phyloP scores from a whole-genome alignment of 2,329 filamentous ascomycete species.

The Bipolaris oryzae region DNA sequence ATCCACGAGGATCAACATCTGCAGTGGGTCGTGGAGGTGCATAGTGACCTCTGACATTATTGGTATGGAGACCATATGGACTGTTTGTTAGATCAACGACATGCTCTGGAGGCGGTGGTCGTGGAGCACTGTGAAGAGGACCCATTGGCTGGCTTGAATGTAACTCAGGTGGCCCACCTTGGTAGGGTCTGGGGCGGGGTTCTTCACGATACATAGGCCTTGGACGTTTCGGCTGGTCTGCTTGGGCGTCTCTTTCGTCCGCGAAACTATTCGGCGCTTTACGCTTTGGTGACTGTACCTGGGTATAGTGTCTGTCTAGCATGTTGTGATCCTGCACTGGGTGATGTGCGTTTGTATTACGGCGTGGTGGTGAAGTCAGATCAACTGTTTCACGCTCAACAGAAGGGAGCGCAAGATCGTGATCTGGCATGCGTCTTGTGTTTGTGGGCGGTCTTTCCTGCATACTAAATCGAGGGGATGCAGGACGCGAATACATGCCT shows the following conservation, averaged over 20 bases:
- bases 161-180: constrained; percentile 3
- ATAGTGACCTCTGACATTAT: constrained; percentile 13
- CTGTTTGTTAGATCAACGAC: constrained; percentile 38
- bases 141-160: constrained; percentile 17
- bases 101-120: constrained; percentile 20
- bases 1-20: constrained; percentile 13
- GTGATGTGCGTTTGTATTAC: constrained; percentile 8
- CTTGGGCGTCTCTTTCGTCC: constrained; percentile 13
- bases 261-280: constrained; percentile 20
- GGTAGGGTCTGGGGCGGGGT: constrained; percentile 2
- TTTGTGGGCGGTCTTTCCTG: constrained; percentile 22
- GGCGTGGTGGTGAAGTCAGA: constrained; percentile 27
- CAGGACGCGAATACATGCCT: constrained; percentile 19
- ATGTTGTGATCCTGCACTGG: constrained; percentile 12
- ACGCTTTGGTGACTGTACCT: constrained; percentile 26
- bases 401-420: constrained; percentile 43
- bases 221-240: constrained; percentile 19
- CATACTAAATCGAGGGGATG: constrained; percentile 19
- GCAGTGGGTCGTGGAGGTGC: constrained; percentile 10
- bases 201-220: constrained; percentile 23
- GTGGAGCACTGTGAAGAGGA: constrained; percentile 10
- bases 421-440: constrained; percentile 35
- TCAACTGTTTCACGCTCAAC: constrained; percentile 40
- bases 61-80: constrained; percentile 18
- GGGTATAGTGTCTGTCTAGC: constrained; percentile 10